Conservation (phyloP, 2,329 filamentous ascomycete genomes). For the Nemania diffusa region DNA sequence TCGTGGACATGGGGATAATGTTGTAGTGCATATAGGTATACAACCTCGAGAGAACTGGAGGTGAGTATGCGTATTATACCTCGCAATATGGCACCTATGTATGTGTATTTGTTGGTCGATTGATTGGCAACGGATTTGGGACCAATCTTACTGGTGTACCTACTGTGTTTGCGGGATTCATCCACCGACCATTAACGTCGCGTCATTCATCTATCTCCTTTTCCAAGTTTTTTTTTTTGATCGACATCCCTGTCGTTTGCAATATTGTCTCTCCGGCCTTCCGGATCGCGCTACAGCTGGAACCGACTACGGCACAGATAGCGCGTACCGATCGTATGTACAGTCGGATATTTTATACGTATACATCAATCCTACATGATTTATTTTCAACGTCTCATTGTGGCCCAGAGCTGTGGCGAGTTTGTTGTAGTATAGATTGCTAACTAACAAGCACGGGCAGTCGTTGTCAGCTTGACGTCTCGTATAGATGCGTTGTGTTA, state of each 20-base stretch:
- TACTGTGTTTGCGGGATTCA: background rate
- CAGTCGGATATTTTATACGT: slow-evolving; percentile 13
- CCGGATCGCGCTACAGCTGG: slow-evolving; percentile 25
- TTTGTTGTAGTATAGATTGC: slow-evolving; percentile 8
- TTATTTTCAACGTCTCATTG: slow-evolving; percentile 4
- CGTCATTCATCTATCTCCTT: slow-evolving; percentile 25
- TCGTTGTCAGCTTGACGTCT: slow-evolving; percentile 9
- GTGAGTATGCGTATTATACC: background rate
- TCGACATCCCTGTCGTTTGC: slow-evolving; percentile 19
- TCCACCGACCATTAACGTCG: slow-evolving; percentile 14
- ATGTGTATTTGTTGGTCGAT: background rate
- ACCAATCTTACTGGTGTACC: background rate
- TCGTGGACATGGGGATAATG: background rate
- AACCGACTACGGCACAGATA: background rate
- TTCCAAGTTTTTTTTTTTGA: slow-evolving; percentile 28
- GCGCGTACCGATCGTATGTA: slow-evolving; percentile 14
- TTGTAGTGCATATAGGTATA: background rate
- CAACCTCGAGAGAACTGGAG: background rate
- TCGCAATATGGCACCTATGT: background rate
- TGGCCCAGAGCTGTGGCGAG: slow-evolving; percentile 6
- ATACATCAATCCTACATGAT: slow-evolving; percentile 3
- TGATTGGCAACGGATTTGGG: background rate
- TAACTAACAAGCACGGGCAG: slow-evolving; percentile 2
- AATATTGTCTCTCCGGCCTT: slow-evolving; percentile 30
- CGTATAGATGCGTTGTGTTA: slow-evolving; percentile 22